Conservation (phyloP, 306 rosid species). For the Glycine tomentella region DNA sequence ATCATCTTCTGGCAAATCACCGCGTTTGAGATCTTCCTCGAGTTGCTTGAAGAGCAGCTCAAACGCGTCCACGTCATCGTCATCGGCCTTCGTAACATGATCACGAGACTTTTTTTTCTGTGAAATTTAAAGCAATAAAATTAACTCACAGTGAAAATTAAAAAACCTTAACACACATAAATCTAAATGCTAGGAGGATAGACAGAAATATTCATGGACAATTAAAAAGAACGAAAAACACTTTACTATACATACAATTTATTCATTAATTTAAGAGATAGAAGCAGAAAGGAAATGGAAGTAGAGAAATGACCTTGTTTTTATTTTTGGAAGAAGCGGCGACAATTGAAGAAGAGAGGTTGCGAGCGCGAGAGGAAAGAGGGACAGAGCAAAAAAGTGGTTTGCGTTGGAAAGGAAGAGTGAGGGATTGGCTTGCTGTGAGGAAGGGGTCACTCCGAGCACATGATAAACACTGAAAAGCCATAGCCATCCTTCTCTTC, state of each 20-base stretch:
- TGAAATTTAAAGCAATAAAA: slow-evolving; percentile 6
- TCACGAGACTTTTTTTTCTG: slow-evolving; percentile 55
- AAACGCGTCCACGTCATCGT: slow-evolving; percentile 73
- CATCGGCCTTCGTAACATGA: slow-evolving; percentile 31
- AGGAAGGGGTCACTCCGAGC: slow-evolving; percentile 41
- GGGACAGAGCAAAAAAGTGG: slow-evolving; percentile 56
- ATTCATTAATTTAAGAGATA: neutral
- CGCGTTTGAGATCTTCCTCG: slow-evolving; percentile 87
- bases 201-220: too few relatives aligned
- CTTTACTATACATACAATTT: neutral
- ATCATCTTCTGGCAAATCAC: slow-evolving; percentile 53
- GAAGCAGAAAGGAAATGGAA: neutral
- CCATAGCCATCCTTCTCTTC: too few relatives aligned
- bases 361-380: slow-evolving; percentile 51
- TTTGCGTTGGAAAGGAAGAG: slow-evolving; percentile 46
- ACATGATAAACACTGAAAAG: too few relatives aligned
- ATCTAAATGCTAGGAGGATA: neutral
- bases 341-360: slow-evolving; percentile 20
- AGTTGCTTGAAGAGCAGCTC: slow-evolving; percentile 81
- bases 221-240: too few relatives aligned
- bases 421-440: neutral
- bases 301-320: slow-evolving; percentile 53
- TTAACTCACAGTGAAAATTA: neutral
- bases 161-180: neutral
- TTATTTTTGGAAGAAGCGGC: slow-evolving; percentile 60